phyloP scores from a whole-genome alignment of 2,329 filamentous ascomycete species.

The Rhynchosporium agropyri region DNA sequence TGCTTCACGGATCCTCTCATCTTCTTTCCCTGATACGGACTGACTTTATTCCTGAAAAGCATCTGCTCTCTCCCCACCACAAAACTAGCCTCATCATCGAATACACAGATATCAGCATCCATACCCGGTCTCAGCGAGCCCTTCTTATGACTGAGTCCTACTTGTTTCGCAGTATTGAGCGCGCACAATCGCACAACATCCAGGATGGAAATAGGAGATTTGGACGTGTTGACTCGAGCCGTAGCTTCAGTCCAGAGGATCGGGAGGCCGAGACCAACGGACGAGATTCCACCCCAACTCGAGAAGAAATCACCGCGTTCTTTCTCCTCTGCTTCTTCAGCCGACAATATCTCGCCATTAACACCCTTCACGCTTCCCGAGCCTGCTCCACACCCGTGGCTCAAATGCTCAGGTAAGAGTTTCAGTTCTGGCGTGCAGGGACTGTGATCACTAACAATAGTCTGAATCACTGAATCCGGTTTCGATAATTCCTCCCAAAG shows the following conservation, averaged over 20 bases:
- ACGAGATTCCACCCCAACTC: slow-evolving; percentile 95
- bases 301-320: slow-evolving; percentile 84
- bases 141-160: slow-evolving; percentile 80
- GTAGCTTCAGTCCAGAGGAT: slow-evolving; percentile 70
- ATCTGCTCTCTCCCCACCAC: slow-evolving; percentile 75
- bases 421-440: slow-evolving; percentile 96
- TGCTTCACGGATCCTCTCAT: slow-evolving; percentile 53
- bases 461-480: slow-evolving; percentile 79
- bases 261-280: slow-evolving; percentile 86
- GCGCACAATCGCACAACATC: slow-evolving; percentile 87
- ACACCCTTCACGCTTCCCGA: slow-evolving; percentile 31
- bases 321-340: slow-evolving; percentile 45
- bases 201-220: slow-evolving; percentile 50
- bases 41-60: slow-evolving; percentile 59
- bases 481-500: slow-evolving; percentile 80
- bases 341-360: slow-evolving; percentile 34
- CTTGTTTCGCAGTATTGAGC: slow-evolving; percentile 82
- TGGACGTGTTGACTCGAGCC: slow-evolving; percentile 31
- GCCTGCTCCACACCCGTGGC: slow-evolving; percentile 38
- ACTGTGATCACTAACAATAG: slow-evolving; percentile 92
- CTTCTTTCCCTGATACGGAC: slow-evolving; percentile 59
- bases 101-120: slow-evolving; percentile 90
- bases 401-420: slow-evolving; percentile 71
- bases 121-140: slow-evolving; percentile 79
- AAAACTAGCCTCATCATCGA: slow-evolving; percentile 83